phyloP scores from a whole-genome alignment of 2,329 filamentous ascomycete species.

The Elsinoe perseae region DNA sequence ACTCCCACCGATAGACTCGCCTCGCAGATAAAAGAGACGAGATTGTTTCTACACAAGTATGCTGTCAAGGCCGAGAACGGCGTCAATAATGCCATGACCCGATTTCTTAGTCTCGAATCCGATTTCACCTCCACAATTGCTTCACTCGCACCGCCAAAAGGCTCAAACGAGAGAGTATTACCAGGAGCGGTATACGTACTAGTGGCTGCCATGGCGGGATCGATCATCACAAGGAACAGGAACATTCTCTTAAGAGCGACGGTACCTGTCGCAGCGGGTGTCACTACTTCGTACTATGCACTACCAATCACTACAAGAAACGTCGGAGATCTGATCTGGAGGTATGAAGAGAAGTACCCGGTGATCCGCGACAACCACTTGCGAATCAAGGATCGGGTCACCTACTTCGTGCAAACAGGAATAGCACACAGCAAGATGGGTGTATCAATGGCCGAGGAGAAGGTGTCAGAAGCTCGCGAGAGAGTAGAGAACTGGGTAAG shows the following conservation, averaged over 20 bases:
- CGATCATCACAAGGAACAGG: slow-evolving; percentile 81
- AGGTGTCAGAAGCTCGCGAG: slow-evolving; percentile 67
- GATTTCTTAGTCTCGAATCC: slow-evolving; percentile 75
- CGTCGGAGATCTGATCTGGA: slow-evolving; percentile 77
- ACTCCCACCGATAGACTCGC: slow-evolving; percentile 79
- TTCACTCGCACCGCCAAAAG: slow-evolving; percentile 74
- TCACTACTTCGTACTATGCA: slow-evolving; percentile 75
- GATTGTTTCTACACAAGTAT: slow-evolving; percentile 71
- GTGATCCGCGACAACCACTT: slow-evolving; percentile 75
- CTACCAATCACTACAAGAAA: slow-evolving; percentile 87
- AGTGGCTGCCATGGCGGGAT: slow-evolving; percentile 89
- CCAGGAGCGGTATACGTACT: slow-evolving; percentile 88
- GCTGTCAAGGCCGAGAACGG: slow-evolving; percentile 68
- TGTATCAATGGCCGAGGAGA: slow-evolving; percentile 67
- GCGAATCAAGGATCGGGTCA: slow-evolving; percentile 58
- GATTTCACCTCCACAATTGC: slow-evolving; percentile 85
- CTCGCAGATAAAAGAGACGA: slow-evolving; percentile 67
- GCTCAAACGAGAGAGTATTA: slow-evolving; percentile 80
- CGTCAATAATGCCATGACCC: slow-evolving; percentile 74
- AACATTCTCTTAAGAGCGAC: slow-evolving; percentile 72
- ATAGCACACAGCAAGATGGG: slow-evolving; percentile 65
- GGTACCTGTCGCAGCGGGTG: slow-evolving; percentile 69
- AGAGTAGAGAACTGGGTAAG: slow-evolving; percentile 81
- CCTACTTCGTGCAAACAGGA: slow-evolving; percentile 64
- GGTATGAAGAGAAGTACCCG: slow-evolving; percentile 84